Evolutionary conservation across 805 yeast species (phyloP).

Genomic region (Hermanozyma aechmeae): DNA sequence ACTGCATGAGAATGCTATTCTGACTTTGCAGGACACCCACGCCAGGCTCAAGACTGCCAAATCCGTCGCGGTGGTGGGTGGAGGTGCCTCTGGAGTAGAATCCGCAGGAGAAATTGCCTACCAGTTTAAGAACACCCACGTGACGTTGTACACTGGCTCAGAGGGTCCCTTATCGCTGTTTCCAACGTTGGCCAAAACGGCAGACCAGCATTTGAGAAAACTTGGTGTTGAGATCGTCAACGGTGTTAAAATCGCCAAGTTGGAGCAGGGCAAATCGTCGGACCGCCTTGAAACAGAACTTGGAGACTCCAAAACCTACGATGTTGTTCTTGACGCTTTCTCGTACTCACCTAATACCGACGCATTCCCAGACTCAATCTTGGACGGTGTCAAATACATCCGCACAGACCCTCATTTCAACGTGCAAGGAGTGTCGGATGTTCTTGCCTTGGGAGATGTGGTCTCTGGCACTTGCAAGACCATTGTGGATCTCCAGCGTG

Average conservation of each 20-base stretch:
- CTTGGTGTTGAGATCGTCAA: conserved; percentile 9
- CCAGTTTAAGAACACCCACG: conserved; percentile 8
- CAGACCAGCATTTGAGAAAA: conserved; percentile 3
- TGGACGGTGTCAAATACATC: conserved; percentile 20
- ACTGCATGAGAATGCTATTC: conserved; percentile 7
- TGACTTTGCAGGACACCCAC: conserved; percentile 9
- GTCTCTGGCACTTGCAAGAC: conserved; percentile 13
- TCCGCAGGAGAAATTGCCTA: conserved; percentile 26
- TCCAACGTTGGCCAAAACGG: conserved; percentile 1
- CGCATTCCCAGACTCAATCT: conserved; percentile 15
- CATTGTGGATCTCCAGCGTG: conserved; percentile 16
- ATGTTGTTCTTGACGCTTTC: conserved; percentile 19
- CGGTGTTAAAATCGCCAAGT: conserved; percentile 9
- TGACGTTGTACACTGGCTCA: conserved; percentile 18
- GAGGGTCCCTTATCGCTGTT: conserved; percentile 6
- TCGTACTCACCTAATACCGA: conserved; percentile 22
- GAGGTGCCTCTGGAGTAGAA: conserved; percentile 32
- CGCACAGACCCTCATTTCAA: conserved; percentile 16
- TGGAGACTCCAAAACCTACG: conserved; percentile 13
- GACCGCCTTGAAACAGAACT: conserved; percentile 6
- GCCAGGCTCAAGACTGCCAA: conserved; percentile 12
- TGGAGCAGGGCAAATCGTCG: conserved; percentile 7
- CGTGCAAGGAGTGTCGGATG: conserved; percentile 15
- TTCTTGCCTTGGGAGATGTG: conserved; percentile 29
- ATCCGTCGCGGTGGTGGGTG: conserved; percentile 28